Conservation (phyloP, 192 early-diverging fungal species). For the Lunasporangiospora selenospora region DNA sequence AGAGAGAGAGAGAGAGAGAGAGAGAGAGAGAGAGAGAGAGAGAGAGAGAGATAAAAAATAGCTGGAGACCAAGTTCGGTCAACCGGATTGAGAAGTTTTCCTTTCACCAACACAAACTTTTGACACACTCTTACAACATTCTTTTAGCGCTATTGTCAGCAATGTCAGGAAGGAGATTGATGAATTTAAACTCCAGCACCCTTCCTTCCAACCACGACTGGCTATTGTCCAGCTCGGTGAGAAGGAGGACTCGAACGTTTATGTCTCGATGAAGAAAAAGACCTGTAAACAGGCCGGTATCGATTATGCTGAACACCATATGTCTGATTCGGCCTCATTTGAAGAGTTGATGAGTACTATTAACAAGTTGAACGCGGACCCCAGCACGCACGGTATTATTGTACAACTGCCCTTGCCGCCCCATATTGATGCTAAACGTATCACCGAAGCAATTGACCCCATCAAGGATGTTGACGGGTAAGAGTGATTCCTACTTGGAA, state of each 20-base stretch:
- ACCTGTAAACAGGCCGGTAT: constrained; percentile 79
- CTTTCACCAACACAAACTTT: neutral
- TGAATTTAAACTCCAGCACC: constrained; percentile 64
- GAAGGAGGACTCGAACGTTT: constrained; percentile 93
- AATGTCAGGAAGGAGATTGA: constrained; percentile 74
- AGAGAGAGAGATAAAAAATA: too few relatives aligned
- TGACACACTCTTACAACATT: too few relatives aligned
- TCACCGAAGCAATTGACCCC: constrained; percentile 86
- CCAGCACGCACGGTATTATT: constrained; percentile 88
- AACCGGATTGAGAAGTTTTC: neutral
- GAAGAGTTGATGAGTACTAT: constrained; percentile 70
- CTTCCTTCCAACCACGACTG: constrained; percentile 82
- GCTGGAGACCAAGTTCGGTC: neutral
- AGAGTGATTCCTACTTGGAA: constrained; percentile 4
- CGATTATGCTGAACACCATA: constrained; percentile 26
- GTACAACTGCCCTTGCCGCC: constrained; percentile 95
- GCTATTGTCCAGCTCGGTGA: constrained; percentile 92
- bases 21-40: neutral
- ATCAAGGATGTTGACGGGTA: constrained; percentile 98
- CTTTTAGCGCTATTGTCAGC: constrained; percentile 69
- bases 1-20: neutral
- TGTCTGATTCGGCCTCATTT: constrained; percentile 10
- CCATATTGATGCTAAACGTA: constrained; percentile 80
- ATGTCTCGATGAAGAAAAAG: constrained; percentile 93
- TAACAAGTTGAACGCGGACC: constrained; percentile 79